phyloP scores from a whole-genome alignment of 192 early-diverging fungal species.

The Phlyctochytrium arcticum region DNA sequence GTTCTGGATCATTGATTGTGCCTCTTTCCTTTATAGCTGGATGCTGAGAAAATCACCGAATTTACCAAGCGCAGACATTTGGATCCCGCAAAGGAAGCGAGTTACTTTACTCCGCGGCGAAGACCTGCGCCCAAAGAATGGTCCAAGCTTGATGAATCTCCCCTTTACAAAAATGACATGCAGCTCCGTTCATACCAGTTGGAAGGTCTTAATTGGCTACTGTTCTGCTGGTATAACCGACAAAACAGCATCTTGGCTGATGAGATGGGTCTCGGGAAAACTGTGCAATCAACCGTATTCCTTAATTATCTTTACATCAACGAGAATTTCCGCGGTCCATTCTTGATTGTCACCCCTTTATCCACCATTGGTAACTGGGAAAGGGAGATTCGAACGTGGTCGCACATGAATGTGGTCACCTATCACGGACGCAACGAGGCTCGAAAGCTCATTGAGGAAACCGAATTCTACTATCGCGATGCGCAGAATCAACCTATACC shows the following conservation, averaged over 20 bases:
- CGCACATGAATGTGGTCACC: slow-evolving; percentile 66
- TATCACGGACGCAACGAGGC: slow-evolving; percentile 69
- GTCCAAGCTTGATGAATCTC: slow-evolving; percentile 60
- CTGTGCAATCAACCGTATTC: slow-evolving; percentile 74
- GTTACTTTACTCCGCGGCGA: slow-evolving; percentile 27
- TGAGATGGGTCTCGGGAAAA: slow-evolving; percentile 64
- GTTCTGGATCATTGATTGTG: neutral
- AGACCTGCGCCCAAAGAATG: slow-evolving; percentile 44
- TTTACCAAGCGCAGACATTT: slow-evolving; percentile 61
- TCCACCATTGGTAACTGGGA: slow-evolving; percentile 65
- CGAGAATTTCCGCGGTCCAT: slow-evolving; percentile 66
- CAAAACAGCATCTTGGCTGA: slow-evolving; percentile 62
- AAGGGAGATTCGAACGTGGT: slow-evolving; percentile 73
- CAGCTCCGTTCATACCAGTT: slow-evolving; percentile 70
- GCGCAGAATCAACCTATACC: slow-evolving; percentile 23
- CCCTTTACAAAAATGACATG: slow-evolving; percentile 67
- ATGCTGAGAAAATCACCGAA: slow-evolving; percentile 59
- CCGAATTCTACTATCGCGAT: slow-evolving; percentile 73
- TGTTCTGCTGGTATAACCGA: slow-evolving; percentile 70
- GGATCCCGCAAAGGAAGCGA: slow-evolving; percentile 42
- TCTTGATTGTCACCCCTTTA: slow-evolving; percentile 61
- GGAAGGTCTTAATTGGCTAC: slow-evolving; percentile 80
- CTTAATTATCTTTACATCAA: slow-evolving; percentile 62
- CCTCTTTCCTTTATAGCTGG: slow-evolving; percentile 32
- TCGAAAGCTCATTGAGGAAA: slow-evolving; percentile 73